These are phyloP conservation scores for Ustulina deusta DNA, from an alignment of 2,329 filamentous ascomycete genomes.

Conservation along the genomic window DNA sequence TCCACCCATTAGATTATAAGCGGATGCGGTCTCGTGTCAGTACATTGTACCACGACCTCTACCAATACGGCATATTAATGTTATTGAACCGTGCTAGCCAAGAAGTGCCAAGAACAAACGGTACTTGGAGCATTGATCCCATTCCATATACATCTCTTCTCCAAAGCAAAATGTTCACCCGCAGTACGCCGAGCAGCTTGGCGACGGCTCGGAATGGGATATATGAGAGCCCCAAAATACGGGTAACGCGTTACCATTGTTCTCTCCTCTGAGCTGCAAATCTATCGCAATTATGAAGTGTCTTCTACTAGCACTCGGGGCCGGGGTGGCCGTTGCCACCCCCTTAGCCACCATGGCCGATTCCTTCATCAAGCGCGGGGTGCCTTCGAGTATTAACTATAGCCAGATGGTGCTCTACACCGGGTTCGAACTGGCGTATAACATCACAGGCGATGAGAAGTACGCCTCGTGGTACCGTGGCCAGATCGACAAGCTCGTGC, in stretches of 20 bases:
- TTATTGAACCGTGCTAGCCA: constrained; percentile 6
- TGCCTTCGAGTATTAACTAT: constrained; percentile 57
- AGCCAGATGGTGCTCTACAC: constrained; percentile 60
- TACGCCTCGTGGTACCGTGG: constrained; percentile 59
- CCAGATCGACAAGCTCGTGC: constrained; percentile 61
- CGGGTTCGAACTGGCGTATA: constrained; percentile 60
- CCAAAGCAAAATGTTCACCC: neutral
- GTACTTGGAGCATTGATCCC: neutral
- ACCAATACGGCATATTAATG: neutral
- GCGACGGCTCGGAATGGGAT: neutral
- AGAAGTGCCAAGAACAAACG: constrained; percentile 1
- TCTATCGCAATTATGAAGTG: constrained; percentile 39
- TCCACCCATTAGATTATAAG: constrained; percentile 36
- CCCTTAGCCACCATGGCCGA: constrained; percentile 57
- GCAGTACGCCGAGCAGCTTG: constrained; percentile 4
- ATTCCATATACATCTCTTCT: neutral
- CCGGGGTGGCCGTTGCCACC: constrained; percentile 35
- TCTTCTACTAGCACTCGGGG: constrained; percentile 33
- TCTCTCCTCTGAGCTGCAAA: neutral
- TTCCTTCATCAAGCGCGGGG: constrained; percentile 58
- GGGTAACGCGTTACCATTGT: neutral
- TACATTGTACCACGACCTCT: constrained; percentile 12
- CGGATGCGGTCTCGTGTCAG: neutral
- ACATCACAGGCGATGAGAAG: constrained; percentile 56
- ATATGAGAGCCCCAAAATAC: constrained; percentile 16